These are phyloP conservation scores for Babesia bovis DNA, from an alignment of 169 alveolate species.

Conservation along the genomic window DNA sequence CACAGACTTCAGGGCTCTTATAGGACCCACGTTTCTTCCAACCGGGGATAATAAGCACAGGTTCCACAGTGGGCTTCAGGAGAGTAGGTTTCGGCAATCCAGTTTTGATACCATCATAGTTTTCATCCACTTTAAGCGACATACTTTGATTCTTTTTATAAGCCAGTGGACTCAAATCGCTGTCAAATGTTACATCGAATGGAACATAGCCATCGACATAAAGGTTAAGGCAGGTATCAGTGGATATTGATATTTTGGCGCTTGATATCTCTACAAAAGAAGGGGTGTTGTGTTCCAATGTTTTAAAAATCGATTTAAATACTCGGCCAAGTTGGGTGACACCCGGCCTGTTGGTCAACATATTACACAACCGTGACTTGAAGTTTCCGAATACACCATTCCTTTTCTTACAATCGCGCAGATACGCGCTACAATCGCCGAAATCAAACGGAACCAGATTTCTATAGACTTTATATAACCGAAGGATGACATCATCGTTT, in stretches of 20 bases:
- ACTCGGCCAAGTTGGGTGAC: constrained; percentile 50
- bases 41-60: constrained; percentile 54
- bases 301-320: constrained; percentile 69
- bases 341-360: constrained; percentile 20
- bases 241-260: constrained; percentile 76
- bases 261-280: constrained; percentile 74
- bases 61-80: constrained; percentile 49
- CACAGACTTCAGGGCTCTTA: constrained; percentile 75
- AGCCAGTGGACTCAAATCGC: constrained; percentile 4
- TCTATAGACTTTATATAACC: constrained; percentile 39
- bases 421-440: constrained; percentile 48
- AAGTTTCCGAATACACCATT: background rate
- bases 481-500: background rate
- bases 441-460: constrained; percentile 45
- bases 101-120: background rate
- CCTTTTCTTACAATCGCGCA: background rate
- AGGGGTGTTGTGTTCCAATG: constrained; percentile 80
- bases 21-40: constrained; percentile 76
- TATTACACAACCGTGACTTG: constrained; percentile 12
- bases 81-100: background rate
- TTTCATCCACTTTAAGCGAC: background rate
- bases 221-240: constrained; percentile 79
- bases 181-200: constrained; percentile 18
- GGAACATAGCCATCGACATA: constrained; percentile 70
- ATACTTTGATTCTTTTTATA: background rate